Conservation (phyloP, 805 yeast species). For the Myxozyma kluyveri region DNA sequence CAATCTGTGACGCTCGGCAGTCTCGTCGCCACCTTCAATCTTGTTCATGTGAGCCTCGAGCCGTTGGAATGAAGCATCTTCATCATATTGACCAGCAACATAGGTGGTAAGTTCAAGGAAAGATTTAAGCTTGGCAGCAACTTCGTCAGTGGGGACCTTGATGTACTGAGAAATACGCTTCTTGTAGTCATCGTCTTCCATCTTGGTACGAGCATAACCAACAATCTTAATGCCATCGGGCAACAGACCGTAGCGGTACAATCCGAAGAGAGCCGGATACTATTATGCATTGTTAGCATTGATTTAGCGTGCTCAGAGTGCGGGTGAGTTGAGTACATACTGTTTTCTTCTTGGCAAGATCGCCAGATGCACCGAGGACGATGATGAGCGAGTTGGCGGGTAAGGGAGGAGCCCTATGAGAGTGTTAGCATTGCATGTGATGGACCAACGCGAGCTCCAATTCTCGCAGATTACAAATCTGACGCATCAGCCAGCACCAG, state of each 20-base stretch:
- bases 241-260: constrained; percentile 67
- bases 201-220: constrained; percentile 88
- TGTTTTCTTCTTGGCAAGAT: constrained; percentile 91
- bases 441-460: too few species aligned
- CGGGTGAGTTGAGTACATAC: constrained; percentile 39
- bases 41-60: constrained; percentile 55
- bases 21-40: constrained; percentile 56
- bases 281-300: constrained; percentile 6
- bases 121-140: constrained; percentile 46
- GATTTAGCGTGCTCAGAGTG: neutral
- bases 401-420: constrained; percentile 19
- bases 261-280: constrained; percentile 46
- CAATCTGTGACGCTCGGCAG: constrained; percentile 65
- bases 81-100: constrained; percentile 75
- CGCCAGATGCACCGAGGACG: constrained; percentile 94
- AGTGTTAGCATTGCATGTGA: too few species aligned
- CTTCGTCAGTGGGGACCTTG: constrained; percentile 49
- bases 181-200: constrained; percentile 65
- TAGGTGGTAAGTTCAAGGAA: constrained; percentile 69
- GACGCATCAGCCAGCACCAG: too few species aligned
- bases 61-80: constrained; percentile 65
- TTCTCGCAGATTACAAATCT: too few species aligned
- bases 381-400: constrained; percentile 63
- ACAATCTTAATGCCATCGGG: constrained; percentile 68
- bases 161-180: constrained; percentile 64